Evolutionary conservation across 306 rosid genomes (phyloP), one percentile per base, ranked within the genome.

Genomic region (Begonia masoniana): DNA sequence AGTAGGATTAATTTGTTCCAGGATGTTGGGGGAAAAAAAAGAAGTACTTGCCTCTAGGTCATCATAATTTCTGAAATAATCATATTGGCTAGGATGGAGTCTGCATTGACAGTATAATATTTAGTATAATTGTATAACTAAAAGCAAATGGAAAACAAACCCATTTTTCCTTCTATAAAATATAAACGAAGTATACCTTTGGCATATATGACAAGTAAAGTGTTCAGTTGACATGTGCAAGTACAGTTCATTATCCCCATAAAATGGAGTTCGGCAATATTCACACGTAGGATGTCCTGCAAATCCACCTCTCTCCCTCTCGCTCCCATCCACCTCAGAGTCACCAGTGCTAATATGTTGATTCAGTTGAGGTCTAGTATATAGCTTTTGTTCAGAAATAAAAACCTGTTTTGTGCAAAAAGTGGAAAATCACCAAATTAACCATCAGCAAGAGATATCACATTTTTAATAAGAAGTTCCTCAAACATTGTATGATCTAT

Each of bases 241-340:
- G 76, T 83, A 91, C 13, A 86, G 65, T 61, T 91, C 99, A 62
- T 91, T 86, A 67, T 91, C 96, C 58, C 96, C 94, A 52, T 91
- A 91, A 71, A 86, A 91, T 11, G 94, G 88, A 23, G 85, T 75
- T 70, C 65, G 62, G 76, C 99, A 91, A 68, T 77, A 91, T 35
- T 86, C 94, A 77, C 99, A 91, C 83, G 60, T 55, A 55, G 99
- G 99, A 72, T 91, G 99, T 71, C 99, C 99, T 52, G 70, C 76
- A 70, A 91, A 91, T 36, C 99, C 96, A 50, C 99, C 99, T 75
- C 99, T 86, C 49, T 86, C 99, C 57, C 93, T 83, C 88, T 91
- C 93, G 68, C 78, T 91, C 68, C 99, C 99, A 67, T 91, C 99
- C 69, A 86, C 96, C 80, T 75, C 86, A 15, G 99, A 86, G 65